Percentiles rank a stretch among this genome's conserved stretches.
Conservation (phyloP, 495 filamentous ascomycete genomes). For the Penicillium chermesinum region DNA sequence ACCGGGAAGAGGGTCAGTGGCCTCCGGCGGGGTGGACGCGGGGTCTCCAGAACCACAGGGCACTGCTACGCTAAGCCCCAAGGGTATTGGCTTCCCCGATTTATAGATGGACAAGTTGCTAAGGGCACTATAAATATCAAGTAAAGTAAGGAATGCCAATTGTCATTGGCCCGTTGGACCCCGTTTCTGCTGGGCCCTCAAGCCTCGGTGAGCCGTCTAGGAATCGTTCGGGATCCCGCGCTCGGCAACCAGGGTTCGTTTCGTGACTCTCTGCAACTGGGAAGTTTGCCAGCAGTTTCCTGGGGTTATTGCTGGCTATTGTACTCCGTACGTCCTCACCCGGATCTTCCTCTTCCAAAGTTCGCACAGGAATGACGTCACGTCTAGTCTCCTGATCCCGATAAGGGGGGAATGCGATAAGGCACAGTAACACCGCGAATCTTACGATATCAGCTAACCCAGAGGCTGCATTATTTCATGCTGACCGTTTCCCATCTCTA, state of each 20-base stretch:
- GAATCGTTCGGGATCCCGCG: constrained; percentile 26
- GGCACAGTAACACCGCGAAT: neutral
- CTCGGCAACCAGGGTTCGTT: constrained; percentile 6
- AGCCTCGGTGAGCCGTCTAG: constrained; percentile 27
- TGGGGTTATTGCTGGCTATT: no score
- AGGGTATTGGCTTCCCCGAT: neutral
- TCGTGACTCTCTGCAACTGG: neutral
- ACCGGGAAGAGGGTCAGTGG: constrained; percentile 1
- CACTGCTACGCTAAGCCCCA: neutral
- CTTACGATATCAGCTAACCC: neutral
- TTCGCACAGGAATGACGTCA: neutral
- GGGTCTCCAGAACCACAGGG: constrained; percentile 8
- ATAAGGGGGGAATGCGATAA: neutral
- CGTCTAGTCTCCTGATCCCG: neutral
- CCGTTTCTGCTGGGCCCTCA: neutral
- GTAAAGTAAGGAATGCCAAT: neutral
- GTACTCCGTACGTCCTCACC: no score
- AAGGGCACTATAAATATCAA: neutral
- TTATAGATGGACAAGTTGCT: neutral
- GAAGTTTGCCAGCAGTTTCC: no score
- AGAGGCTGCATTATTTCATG: neutral
- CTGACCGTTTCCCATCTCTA: neutral
- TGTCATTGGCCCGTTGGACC: no score
- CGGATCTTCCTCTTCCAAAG: neutral
- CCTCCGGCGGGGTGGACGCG: constrained; percentile 12